Conservation (phyloP, 2,329 filamentous ascomycete genomes). For the Grosmannia serpens region DNA sequence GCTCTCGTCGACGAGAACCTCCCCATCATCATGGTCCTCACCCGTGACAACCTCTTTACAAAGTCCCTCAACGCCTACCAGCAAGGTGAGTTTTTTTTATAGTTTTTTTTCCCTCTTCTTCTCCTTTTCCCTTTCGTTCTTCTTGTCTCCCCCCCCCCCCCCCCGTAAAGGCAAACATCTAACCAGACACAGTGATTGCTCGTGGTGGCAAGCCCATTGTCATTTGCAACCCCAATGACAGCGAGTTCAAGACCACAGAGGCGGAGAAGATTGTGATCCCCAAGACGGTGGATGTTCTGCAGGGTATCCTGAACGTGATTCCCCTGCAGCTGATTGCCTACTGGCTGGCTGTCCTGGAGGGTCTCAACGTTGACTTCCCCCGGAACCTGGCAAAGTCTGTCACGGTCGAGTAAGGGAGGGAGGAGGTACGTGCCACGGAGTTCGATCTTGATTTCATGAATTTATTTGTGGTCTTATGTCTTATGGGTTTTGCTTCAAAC, state of each 20-base stretch:
- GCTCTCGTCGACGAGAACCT: constrained; percentile 96
- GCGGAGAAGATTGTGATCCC: constrained; percentile 97
- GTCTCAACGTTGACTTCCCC: constrained; percentile 95
- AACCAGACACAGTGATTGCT: constrained; percentile 60
- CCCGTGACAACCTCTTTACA: constrained; percentile 87
- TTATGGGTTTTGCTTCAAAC: not conserved
- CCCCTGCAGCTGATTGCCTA: constrained; percentile 97
- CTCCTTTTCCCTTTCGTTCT: no score
- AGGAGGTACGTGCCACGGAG: not conserved
- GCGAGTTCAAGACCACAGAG: constrained; percentile 78
- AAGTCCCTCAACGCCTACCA: constrained; percentile 99
- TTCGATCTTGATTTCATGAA: not conserved
- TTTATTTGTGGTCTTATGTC: not conserved
- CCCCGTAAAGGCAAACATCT: not conserved
- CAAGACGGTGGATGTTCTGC: constrained; percentile 85
- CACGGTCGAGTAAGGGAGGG: constrained; percentile 74
- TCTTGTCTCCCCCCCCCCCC: no score
- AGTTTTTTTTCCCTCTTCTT: not conserved
- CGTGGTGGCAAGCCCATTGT: constrained; percentile 94
- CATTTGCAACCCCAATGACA: constrained; percentile 86
- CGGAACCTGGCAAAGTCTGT: constrained; percentile 98
- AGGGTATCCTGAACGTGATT: constrained; percentile 95
- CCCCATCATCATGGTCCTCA: constrained; percentile 99
- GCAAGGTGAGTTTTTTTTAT: constrained; percentile 53
- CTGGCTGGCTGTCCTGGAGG: constrained; percentile 94